These are phyloP conservation scores for Eutrema salsugineum DNA, from an alignment of 441 rosid genomes.

Conservation along the genomic window DNA sequence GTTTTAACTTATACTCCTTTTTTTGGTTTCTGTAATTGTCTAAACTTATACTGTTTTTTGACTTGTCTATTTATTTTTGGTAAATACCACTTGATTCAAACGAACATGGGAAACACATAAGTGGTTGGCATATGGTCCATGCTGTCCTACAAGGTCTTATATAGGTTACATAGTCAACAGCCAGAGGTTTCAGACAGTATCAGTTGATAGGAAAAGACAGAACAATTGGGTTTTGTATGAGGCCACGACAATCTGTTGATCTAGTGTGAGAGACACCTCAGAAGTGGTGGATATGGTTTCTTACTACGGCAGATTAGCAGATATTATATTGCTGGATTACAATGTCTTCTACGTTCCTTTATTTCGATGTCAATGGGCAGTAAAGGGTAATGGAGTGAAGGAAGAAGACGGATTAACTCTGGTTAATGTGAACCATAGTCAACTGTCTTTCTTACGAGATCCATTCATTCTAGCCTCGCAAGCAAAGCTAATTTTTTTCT, in stretches of 20 bases:
- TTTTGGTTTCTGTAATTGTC: no score
- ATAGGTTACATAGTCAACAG: neutral
- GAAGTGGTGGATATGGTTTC: neutral
- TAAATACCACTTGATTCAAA: neutral
- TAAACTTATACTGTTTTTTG: no score
- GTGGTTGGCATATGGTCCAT: neutral
- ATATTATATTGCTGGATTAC: neutral
- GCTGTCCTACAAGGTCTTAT: neutral
- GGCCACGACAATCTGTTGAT: neutral
- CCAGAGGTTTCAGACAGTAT: neutral
- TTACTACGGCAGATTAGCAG: neutral
- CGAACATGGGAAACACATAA: neutral
- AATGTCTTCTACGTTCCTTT: neutral
- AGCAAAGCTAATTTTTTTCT: neutral
- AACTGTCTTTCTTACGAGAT: neutral
- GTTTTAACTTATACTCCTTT: no score
- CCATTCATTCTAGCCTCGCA: neutral
- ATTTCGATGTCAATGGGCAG: neutral
- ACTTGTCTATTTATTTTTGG: neutral
- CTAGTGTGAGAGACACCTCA: neutral
- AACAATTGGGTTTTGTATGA: neutral
- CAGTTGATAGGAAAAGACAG: neutral
- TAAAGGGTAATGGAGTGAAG: neutral
- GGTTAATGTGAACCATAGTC: neutral
- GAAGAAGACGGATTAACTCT: neutral